A percentile compares a stretch with the other conserved stretches of the same genome.
Evolutionary conservation across 2,329 filamentous ascomycete genomes (phyloP).

Genomic region (Penicillium freii): DNA sequence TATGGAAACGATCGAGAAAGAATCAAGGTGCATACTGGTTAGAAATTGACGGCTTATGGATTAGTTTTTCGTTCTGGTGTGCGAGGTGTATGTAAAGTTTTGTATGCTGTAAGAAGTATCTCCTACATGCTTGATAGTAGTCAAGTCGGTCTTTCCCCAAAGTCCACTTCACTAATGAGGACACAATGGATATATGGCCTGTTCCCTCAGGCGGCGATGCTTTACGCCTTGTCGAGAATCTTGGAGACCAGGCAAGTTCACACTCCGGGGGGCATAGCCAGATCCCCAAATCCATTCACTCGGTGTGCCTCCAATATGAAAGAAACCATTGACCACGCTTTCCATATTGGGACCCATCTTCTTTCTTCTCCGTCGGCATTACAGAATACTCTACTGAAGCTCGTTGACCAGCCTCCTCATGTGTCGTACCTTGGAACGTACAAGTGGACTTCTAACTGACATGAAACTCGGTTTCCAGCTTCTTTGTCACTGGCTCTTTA

Average conservation of each 20-base stretch:
- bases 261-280: background rate
- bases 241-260: background rate
- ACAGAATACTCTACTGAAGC: background rate
- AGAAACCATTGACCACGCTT: background rate
- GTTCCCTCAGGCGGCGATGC: background rate
- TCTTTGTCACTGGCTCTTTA: background rate
- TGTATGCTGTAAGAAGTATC: background rate
- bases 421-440: background rate
- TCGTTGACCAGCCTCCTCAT: background rate
- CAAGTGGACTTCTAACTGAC: background rate
- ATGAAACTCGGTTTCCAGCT: background rate
- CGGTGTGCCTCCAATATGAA: background rate
- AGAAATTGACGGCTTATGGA: slow-evolving; percentile 15
- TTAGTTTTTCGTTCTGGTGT: slow-evolving; percentile 3
- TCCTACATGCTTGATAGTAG: background rate
- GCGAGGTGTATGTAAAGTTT: background rate
- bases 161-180: background rate
- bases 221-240: background rate
- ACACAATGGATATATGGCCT: background rate
- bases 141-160: background rate
- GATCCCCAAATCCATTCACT: background rate
- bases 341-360: background rate
- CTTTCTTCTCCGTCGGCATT: background rate
- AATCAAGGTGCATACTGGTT: slow-evolving; percentile 15
- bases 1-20: slow-evolving; percentile 17